phyloP scores from a whole-genome alignment of 2,329 filamentous ascomycete genomes.

The Drechslerella stenobrocha region DNA sequence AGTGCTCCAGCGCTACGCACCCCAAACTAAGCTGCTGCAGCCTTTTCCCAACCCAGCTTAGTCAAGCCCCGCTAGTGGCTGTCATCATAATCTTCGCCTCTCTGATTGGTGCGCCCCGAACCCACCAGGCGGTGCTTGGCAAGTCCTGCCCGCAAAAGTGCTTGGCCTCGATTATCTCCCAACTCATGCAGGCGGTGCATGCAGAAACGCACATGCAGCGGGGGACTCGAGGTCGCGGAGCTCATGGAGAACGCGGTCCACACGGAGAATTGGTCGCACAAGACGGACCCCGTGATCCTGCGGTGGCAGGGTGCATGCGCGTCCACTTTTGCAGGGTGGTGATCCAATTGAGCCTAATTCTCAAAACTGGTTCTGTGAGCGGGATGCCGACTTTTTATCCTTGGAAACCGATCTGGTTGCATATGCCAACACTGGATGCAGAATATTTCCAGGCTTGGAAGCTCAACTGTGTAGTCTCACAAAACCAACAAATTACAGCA shows the following conservation, averaged over 20 bases:
- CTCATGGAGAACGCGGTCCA: background rate
- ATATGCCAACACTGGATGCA: too few species aligned
- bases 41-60: constrained; percentile 42
- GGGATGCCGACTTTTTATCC: too few species aligned
- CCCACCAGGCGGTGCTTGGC: constrained; percentile 23
- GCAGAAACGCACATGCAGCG: background rate
- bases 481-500: too few species aligned
- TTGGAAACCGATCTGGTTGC: too few species aligned
- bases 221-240: background rate
- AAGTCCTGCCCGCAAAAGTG: background rate
- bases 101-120: constrained; percentile 44
- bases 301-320: constrained; percentile 26
- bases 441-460: too few species aligned
- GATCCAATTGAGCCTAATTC: too few species aligned
- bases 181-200: constrained; percentile 1
- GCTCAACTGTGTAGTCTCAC: too few species aligned
- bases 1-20: constrained; percentile 24
- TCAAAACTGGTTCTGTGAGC: too few species aligned
- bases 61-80: constrained; percentile 30
- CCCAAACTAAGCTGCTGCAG: constrained; percentile 7
- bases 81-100: constrained; percentile 31
- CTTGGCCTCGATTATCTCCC: background rate
- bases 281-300: constrained; percentile 38
- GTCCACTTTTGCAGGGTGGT: too few species aligned
- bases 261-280: constrained; percentile 33